phyloP scores from a whole-genome alignment of 371 early-diverging fungal species.

The Rhizopus stolonifer region DNA sequence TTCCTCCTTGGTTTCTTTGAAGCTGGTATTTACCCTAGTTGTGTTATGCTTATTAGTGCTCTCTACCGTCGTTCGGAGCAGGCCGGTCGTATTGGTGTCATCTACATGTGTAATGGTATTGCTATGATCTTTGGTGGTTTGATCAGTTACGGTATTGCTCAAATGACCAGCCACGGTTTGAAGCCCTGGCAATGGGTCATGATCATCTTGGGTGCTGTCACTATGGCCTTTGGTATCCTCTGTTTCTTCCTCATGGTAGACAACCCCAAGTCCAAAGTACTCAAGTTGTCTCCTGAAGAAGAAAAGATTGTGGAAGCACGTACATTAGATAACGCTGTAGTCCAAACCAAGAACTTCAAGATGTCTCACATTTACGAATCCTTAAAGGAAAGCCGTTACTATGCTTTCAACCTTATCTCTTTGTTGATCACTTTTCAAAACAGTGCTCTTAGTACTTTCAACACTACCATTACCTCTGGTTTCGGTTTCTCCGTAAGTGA shows the following conservation, averaged over 20 bases:
- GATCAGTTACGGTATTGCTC: slow-evolving; percentile 49
- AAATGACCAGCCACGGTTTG: slow-evolving; percentile 38
- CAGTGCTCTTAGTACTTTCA: slow-evolving; percentile 37
- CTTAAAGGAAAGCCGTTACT: slow-evolving; percentile 26
- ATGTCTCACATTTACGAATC: slow-evolving; percentile 31
- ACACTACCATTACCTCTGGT: slow-evolving; percentile 34
- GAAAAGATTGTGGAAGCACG: slow-evolving; percentile 25
- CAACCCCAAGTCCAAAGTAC: slow-evolving; percentile 14
- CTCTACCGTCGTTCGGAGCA: slow-evolving; percentile 25
- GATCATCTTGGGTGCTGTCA: slow-evolving; percentile 22
- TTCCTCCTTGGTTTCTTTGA: slow-evolving; percentile 26
- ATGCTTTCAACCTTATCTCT: slow-evolving; percentile 24
- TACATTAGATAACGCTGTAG: slow-evolving; percentile 31
- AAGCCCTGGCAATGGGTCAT: slow-evolving; percentile 50
- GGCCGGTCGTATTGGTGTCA: slow-evolving; percentile 10
- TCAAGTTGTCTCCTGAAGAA: slow-evolving; percentile 21
- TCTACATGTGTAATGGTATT: slow-evolving; percentile 19
- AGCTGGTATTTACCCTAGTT: slow-evolving; percentile 20
- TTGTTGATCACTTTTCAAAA: slow-evolving; percentile 39
- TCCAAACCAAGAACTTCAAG: slow-evolving; percentile 27
- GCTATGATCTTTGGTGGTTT: slow-evolving; percentile 57
- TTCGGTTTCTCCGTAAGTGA: slow-evolving; percentile 44
- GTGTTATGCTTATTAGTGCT: slow-evolving; percentile 12
- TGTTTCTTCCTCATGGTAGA: slow-evolving; percentile 23
- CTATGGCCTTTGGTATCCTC: slow-evolving; percentile 15